These are phyloP conservation scores for Albifimbria verrucaria DNA, from an alignment of 2,329 filamentous ascomycete genomes.

Conservation along the genomic window DNA sequence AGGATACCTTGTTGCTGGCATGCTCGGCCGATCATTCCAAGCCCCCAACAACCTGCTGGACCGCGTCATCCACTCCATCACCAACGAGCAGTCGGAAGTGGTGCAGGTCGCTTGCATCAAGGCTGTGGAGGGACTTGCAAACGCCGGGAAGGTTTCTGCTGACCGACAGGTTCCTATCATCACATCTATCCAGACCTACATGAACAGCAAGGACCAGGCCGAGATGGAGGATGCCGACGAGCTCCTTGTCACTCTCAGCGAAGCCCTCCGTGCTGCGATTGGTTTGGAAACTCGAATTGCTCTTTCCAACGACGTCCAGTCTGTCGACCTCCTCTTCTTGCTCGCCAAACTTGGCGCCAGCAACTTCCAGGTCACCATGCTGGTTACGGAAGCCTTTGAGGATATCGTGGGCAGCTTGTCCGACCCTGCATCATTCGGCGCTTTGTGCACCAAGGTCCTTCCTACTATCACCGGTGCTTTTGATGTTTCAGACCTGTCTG, in stretches of 20 bases:
- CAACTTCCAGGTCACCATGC: slow-evolving; percentile 86
- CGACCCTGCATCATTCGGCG: slow-evolving; percentile 66
- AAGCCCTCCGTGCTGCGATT: slow-evolving; percentile 81
- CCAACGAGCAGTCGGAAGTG: slow-evolving; percentile 74
- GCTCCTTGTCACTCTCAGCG: slow-evolving; percentile 83
- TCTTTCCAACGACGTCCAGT: slow-evolving; percentile 67
- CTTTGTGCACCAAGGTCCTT: slow-evolving; percentile 79
- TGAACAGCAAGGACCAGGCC: slow-evolving; percentile 74
- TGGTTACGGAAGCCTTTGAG: slow-evolving; percentile 89
- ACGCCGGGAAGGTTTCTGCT: slow-evolving; percentile 45
- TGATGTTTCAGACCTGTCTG: slow-evolving; percentile 80
- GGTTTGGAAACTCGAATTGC: slow-evolving; percentile 73
- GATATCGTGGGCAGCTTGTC: slow-evolving; percentile 72
- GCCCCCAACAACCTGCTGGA: slow-evolving; percentile 66
- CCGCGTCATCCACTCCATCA: slow-evolving; percentile 71
- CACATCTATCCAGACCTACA: slow-evolving; percentile 66
- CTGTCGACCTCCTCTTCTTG: slow-evolving; percentile 80
- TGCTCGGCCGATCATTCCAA: slow-evolving; percentile 66
- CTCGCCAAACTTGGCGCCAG: slow-evolving; percentile 83
- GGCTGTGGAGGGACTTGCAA: slow-evolving; percentile 68
- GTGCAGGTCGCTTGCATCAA: slow-evolving; percentile 92
- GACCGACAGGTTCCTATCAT: slow-evolving; percentile 61
- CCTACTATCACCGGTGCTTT: slow-evolving; percentile 87
- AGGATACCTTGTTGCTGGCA: slow-evolving; percentile 82
- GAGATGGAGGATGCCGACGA: slow-evolving; percentile 90